phyloP scores from a whole-genome alignment of 148 eudicot genomes.

The Cornus kousa region DNA sequence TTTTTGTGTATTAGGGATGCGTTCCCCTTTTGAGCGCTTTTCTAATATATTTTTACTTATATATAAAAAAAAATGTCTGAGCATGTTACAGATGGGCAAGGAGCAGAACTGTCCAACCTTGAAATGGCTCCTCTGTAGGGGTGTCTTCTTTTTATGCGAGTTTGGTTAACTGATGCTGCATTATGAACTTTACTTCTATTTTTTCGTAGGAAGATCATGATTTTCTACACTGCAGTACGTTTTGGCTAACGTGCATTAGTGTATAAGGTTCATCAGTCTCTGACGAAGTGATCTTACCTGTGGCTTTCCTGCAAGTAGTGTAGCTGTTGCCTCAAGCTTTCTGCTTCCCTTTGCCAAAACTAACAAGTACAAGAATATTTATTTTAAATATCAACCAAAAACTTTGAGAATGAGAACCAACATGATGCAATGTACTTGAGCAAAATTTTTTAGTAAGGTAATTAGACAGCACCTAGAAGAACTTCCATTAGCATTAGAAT shows the following conservation, averaged over 20 bases:
- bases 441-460: no score
- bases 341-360: slow-evolving; percentile 81
- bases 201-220: neutral
- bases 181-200: neutral
- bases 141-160: neutral
- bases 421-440: neutral
- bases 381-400: neutral
- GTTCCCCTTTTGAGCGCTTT: no score
- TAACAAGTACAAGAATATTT: slow-evolving; percentile 14
- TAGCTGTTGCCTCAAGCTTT: slow-evolving; percentile 66
- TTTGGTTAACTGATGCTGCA: neutral
- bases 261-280: neutral
- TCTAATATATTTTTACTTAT: no score
- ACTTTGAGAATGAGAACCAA: slow-evolving; percentile 5
- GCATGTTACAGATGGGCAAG: slow-evolving; percentile 7
- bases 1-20: no score
- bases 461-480: neutral
- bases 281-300: slow-evolving; percentile 40
- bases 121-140: neutral
- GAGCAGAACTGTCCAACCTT: neutral
- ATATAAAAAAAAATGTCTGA: no score
- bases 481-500: neutral
- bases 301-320: slow-evolving; percentile 64
- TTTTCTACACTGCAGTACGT: neutral
- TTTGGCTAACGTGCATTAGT: neutral